A percentile compares a stretch with the other conserved stretches of the same genome.
Conservation (phyloP, 139 green algal species). For the Nannochloris sp. region DNA sequence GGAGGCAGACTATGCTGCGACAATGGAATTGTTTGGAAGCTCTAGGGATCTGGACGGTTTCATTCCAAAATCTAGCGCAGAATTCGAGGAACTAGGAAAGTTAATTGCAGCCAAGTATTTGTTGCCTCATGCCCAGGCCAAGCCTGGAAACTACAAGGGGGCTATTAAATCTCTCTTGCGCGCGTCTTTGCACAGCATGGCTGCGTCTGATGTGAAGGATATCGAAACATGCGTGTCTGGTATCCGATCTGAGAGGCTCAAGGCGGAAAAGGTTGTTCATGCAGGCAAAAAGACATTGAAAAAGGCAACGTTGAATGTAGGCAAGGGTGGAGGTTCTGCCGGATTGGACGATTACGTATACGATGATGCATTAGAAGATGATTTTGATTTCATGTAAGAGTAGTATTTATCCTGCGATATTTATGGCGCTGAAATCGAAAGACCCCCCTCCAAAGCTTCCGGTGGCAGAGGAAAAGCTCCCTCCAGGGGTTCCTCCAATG, state of each 20-base stretch:
- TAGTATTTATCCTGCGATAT: background rate
- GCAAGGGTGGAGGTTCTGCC: slow-evolving; percentile 36
- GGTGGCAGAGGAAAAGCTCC: background rate
- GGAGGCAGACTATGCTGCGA: slow-evolving; percentile 50
- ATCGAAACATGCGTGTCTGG: slow-evolving; percentile 48
- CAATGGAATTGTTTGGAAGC: slow-evolving; percentile 62
- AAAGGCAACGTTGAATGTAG: slow-evolving; percentile 68
- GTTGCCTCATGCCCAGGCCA: slow-evolving; percentile 32
- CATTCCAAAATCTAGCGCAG: slow-evolving; percentile 59
- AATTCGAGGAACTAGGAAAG: slow-evolving; percentile 57
- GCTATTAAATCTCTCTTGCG: slow-evolving; percentile 34
- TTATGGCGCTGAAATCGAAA: background rate
- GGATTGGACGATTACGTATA: slow-evolving; percentile 77
- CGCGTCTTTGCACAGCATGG: slow-evolving; percentile 20
- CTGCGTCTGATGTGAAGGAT: slow-evolving; percentile 55
- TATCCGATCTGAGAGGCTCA: slow-evolving; percentile 55
- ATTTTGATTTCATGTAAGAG: slow-evolving; percentile 61
- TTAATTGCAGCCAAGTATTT: slow-evolving; percentile 42
- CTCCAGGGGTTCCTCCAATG: background rate
- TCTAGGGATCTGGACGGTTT: slow-evolving; percentile 43
- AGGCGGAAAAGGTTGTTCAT: slow-evolving; percentile 47
- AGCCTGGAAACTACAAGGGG: slow-evolving; percentile 17
- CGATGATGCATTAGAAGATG: slow-evolving; percentile 47
- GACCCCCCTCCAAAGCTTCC: background rate
- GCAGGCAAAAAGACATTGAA: slow-evolving; percentile 41